phyloP scores from a whole-genome alignment of 2,329 filamentous ascomycete species.

The Fonsecaea pedrosoi region DNA sequence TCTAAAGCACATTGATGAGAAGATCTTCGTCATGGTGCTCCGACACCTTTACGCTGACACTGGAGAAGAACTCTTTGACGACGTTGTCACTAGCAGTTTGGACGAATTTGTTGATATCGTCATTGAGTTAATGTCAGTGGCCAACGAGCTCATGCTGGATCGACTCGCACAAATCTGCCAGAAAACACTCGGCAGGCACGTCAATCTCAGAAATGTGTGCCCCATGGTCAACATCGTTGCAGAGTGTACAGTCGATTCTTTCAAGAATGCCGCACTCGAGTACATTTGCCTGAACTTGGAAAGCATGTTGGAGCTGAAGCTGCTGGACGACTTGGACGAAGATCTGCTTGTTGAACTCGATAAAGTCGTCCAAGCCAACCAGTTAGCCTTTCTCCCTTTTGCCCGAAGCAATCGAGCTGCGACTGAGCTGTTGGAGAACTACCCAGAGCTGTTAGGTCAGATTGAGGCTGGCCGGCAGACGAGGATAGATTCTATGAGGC shows the following conservation, averaged over 20 bases:
- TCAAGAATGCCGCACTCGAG: constrained; percentile 86
- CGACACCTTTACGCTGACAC: constrained; percentile 83
- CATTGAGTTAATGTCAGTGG: constrained; percentile 85
- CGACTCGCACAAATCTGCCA: constrained; percentile 90
- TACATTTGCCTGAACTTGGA: constrained; percentile 93
- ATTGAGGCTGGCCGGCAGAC: constrained; percentile 59
- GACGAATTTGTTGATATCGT: constrained; percentile 90
- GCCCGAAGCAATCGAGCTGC: constrained; percentile 78
- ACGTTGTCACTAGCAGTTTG: constrained; percentile 71
- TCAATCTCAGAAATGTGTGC: constrained; percentile 76
- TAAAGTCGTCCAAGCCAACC: constrained; percentile 78
- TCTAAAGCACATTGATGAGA: constrained; percentile 76
- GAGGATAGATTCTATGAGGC: constrained; percentile 77
- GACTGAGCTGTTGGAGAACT: constrained; percentile 51
- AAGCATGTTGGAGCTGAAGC: constrained; percentile 77
- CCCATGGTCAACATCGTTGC: constrained; percentile 84
- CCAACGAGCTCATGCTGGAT: constrained; percentile 95
- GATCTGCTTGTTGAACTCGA: constrained; percentile 84
- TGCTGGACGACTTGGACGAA: constrained; percentile 83
- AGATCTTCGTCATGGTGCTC: constrained; percentile 79
- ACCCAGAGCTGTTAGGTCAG: constrained; percentile 53
- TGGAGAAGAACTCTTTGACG: constrained; percentile 80
- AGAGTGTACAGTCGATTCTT: constrained; percentile 79
- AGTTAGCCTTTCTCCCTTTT: constrained; percentile 77
- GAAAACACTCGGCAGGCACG: constrained; percentile 70